Evolutionary conservation across 176 grass and related monocot genomes (phyloP), one percentile per base, ranked within the genome.

Genomic region (Lolium rigidum): DNA sequence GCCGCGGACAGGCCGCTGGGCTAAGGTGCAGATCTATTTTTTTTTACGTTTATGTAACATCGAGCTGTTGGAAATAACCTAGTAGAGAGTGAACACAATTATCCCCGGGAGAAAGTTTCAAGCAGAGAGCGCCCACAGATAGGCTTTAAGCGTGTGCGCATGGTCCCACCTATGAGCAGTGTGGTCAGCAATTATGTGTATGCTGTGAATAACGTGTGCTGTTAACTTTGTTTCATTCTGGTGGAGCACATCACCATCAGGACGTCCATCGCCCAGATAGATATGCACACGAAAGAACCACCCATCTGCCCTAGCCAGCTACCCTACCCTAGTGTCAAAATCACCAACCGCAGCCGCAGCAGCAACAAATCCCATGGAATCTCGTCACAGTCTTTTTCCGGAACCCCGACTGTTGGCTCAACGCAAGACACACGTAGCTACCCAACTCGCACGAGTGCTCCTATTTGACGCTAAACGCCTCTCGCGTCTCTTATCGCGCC

Each of bases 181-280:
- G 9, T n/a, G 58, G n/a, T 24, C 9, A 10, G 21, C 9, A 60
- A 60, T 60, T 3, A 60, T 44, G n/a, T 44, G 8, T 24, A 61
- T 61, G 58, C 2, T 11, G 58, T 7, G 51, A 75, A 15, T 20
- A 49, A 59, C 43, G 35, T 78, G 80, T 70, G 80, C 18, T 31
- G 41, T 76, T 37, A 79, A 64, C n/a, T 89, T 89, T 84, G 87
- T 84, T 84, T 82, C 56, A 60, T 84, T 80, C 75, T 85, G 77
- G 49, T 85, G 80, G 84, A 71, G 80, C 61, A 73, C 76, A 67
- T 89, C 82, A 48, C 76, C 87, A 84, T 89, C 87, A 64, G 57
- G 57, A 59, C 57, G 57, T 59, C 57, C 57, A 59, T 59, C 57
- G 20, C 14, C 56, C 56, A 80, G 55, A 83, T 66, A 62, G 62